Base-by-base conservation (phyloP, 2,329 filamentous ascomycete species). In the Xylariaceae sp. region DNA sequence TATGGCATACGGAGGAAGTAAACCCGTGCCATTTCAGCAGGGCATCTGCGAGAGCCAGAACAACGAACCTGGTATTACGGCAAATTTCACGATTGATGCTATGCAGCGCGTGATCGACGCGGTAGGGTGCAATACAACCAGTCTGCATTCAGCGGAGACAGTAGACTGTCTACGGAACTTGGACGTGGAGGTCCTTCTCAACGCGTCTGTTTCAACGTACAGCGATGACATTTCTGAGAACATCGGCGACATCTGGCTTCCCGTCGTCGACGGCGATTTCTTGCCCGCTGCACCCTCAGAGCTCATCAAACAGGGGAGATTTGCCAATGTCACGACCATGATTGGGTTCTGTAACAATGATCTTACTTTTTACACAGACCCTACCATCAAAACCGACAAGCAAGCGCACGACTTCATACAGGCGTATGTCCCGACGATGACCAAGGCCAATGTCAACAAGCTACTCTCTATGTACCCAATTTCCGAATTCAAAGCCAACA, bases 401-500 rank as follows among this genome's bases (percentile, higher is more conserved):
- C 70, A 79, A 49, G 75, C 73, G 0, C 58, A 59, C 19, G 59
- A 65, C 3, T 77, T 75, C 55, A 64, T 80, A 18, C 57, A 65
- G 1, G 54, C 60, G 0, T 78, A 76, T 58, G 64, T 72, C 0
- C 72, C 73, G 0, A 61, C 53, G 15, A 57, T 79, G 34, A 69
- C 63, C 29, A 54, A 56, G 48, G 46, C 64, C 29, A 64, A 70
- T 58, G 60, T 77, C 5, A 62, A 72, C 39, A 59, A 63, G 12
- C 70, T 83, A 12, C 69, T 80, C 0, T 61, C 68, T 1, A 70
- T 81, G 0, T 84, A 85, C 62, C 79, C 80, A 0, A 58, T 69
- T 1, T 51, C 65, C 5, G 76, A 80, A 0, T 82, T 81, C 60
- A 5, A 60, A 1, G 64, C 71, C 2, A 65, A 73, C 54, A 41